Evolutionary conservation across 1,284 basidiomycete species (phyloP).

Genomic region (Trametes versicolor): DNA sequence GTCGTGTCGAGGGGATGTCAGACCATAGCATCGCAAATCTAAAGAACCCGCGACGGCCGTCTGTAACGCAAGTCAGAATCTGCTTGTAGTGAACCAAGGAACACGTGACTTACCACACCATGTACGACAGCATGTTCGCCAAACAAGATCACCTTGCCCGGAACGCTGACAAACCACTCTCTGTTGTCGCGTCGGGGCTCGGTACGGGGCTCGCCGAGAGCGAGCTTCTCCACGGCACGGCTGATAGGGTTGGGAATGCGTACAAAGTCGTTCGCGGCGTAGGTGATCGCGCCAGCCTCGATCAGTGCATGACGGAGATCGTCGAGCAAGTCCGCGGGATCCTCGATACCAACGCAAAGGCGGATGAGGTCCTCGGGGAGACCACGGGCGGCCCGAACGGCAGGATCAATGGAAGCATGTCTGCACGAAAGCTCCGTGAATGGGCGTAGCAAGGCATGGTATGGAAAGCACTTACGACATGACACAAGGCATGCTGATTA

Average conservation of each 20-base stretch:
- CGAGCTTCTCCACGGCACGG: constrained; percentile 75
- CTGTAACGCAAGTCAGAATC: constrained; percentile 49
- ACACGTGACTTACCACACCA: constrained; percentile 79
- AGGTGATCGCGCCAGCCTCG: constrained; percentile 88
- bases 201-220: constrained; percentile 48
- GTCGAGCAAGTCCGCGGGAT: constrained; percentile 91
- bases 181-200: constrained; percentile 52
- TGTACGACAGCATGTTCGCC: constrained; percentile 99
- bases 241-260: constrained; percentile 60
- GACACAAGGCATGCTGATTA: constrained; percentile 99
- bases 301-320: constrained; percentile 95
- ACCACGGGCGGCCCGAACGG: constrained; percentile 91
- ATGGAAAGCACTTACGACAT: constrained; percentile 85
- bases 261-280: constrained; percentile 57
- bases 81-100: neutral
- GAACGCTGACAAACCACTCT: constrained; percentile 92
- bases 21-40: constrained; percentile 94
- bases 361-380: constrained; percentile 98
- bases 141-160: constrained; percentile 98
- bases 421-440: constrained; percentile 51
- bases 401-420: constrained; percentile 97
- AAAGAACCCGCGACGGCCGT: constrained; percentile 96
- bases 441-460: neutral
- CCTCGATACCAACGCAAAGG: constrained; percentile 98
- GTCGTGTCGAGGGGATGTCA: constrained; percentile 81